phyloP scores from a whole-genome alignment of 139 green algal species.

The Edaphochlamys debaryana region DNA sequence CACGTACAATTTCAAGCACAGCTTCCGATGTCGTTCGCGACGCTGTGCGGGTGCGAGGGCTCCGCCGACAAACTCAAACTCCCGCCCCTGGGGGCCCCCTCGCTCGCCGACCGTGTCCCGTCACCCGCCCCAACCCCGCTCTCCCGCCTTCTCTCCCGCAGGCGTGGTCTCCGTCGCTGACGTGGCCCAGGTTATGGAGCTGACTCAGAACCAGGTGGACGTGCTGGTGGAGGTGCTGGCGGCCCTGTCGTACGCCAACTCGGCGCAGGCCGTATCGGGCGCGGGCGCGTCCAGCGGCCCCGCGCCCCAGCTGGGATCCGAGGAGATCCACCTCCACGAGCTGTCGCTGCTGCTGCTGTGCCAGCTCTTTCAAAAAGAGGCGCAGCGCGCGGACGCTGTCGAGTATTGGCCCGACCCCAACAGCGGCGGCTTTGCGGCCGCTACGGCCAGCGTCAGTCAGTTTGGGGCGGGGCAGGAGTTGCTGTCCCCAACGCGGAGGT shows the following conservation, averaged over 20 bases:
- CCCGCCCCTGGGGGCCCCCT: too few species aligned
- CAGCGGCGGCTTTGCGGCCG: conserved; percentile 9
- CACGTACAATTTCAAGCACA: too few species aligned
- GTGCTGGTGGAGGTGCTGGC: conserved; percentile 49
- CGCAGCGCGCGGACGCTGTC: conserved; percentile 67
- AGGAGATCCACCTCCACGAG: conserved; percentile 63
- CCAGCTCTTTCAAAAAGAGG: conserved; percentile 75
- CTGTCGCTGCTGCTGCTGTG: conserved; percentile 78
- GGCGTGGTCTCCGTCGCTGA: conserved; percentile 37
- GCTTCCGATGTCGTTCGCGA: too few species aligned
- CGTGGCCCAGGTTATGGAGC: conserved; percentile 44
- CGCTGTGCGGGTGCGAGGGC: too few species aligned
- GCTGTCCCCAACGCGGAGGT: conserved; percentile 46
- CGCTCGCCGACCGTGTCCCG: too few species aligned
- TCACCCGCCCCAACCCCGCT: too few species aligned
- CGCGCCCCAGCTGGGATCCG: neutral
- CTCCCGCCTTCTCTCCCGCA: conserved; percentile 26
- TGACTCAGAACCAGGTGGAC: conserved; percentile 52
- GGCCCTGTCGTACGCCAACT: conserved; percentile 37
- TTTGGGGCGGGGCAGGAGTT: conserved; percentile 17
- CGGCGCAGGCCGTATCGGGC: neutral
- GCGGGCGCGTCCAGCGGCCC: too few species aligned
- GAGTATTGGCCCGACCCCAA: conserved; percentile 78
- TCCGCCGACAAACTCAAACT: too few species aligned
- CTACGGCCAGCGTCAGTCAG: neutral